Base-by-base conservation (phyloP, 257 asterid species). In the Solanum tarijense region DNA sequence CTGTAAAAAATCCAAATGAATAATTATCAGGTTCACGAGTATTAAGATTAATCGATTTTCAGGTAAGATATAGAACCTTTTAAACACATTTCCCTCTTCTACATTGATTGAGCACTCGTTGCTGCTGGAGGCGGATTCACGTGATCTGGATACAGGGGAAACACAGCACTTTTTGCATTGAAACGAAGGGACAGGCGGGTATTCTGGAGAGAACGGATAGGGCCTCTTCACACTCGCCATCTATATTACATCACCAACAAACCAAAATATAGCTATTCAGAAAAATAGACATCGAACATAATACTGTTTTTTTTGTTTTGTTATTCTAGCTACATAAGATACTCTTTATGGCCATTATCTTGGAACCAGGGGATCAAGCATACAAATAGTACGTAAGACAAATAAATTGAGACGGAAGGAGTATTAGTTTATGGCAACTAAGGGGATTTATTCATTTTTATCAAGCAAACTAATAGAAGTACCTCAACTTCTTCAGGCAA, bases 401-500 rank as follows among this genome's bases (percentile, higher is more conserved):
- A 48, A 48, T 6, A 48, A 48, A 48, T 48, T 48, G 58, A 48
- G 2, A 48, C 3, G 58, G 21, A 48, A 0, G 8, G 3, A 48
- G 20, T 46, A 46, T 46, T 46, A 46, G 20, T 13, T 46, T 46
- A 14, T 46, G 20, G 58, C 8, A 7, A 48, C 21, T 5, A 16
- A 16, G 62, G 0, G 62, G 62, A 52, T 52, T 52, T 52, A 16
- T 52, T 52, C 62, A 52, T 16, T 52, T 52, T 52, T 16, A 16
- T 52, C 62, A 52, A 52, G 79, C 79, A 32, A 32, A 18, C 81
- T 72, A 72, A 72, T 72, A 18, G 27, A 72, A 34, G 6, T 90
- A 94, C 99, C 98, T 94, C 93, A 39, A 92, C 94, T 83, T 94
- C 96, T 90, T 93, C 97, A 14, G 92, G 91, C 89, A 91, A 91